A percentile compares a stretch with the other conserved stretches of the same genome.
Conservation (phyloP, 140 eudicot species). For the Erigeron philadelphicus region DNA sequence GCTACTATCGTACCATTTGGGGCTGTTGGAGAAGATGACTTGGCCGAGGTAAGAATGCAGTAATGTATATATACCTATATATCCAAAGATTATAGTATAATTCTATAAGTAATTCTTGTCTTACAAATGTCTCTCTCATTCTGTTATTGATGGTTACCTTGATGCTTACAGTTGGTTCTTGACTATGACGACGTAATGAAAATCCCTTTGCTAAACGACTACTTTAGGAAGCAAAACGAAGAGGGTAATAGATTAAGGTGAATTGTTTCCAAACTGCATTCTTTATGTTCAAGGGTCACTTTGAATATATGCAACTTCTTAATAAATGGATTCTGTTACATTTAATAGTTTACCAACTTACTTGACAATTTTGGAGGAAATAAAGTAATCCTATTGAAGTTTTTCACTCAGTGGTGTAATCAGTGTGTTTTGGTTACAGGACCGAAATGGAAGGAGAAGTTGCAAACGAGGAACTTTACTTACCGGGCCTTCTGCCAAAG, state of each 20-base stretch:
- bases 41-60: constrained; percentile 48
- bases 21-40: constrained; percentile 77
- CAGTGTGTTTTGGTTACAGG: constrained; percentile 35
- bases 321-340: neutral
- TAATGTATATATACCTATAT: neutral
- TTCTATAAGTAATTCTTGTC: neutral
- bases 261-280: constrained; percentile 20
- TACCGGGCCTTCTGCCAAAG: constrained; percentile 78
- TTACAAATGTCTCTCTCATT: neutral
- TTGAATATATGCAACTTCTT: constrained; percentile 9
- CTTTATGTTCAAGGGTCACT: neutral
- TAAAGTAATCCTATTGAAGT: too few relatives aligned
- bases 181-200: constrained; percentile 76
- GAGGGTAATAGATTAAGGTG: constrained; percentile 55
- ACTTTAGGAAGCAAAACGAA: constrained; percentile 27
- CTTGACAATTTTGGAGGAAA: neutral
- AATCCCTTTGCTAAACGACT: constrained; percentile 55
- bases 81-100: neutral
- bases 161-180: constrained; percentile 60
- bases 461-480: constrained; percentile 56
- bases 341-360: neutral
- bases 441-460: constrained; percentile 62
- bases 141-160: constrained; percentile 12
- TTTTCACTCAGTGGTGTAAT: too few relatives aligned
- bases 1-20: constrained; percentile 89